phyloP scores from a whole-genome alignment of 257 asterid species.

The Solanum arcanum region DNA sequence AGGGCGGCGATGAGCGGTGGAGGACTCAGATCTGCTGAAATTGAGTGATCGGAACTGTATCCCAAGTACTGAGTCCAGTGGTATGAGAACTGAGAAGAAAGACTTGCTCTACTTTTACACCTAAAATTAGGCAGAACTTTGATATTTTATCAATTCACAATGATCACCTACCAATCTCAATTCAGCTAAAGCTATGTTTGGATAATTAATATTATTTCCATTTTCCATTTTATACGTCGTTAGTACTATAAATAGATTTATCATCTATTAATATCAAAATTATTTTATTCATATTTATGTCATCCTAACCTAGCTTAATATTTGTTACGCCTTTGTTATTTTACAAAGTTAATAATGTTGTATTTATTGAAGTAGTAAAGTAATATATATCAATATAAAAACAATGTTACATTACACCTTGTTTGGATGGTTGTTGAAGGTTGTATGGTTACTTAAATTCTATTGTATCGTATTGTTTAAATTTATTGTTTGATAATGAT shows the following conservation, averaged over 20 bases:
- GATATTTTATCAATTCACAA: neutral
- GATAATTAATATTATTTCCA: neutral
- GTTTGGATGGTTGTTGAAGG: neutral
- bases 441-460: neutral
- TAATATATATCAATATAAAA: too few relatives aligned
- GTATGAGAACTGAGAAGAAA: neutral
- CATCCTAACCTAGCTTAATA: too few relatives aligned
- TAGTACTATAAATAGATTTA: too few relatives aligned
- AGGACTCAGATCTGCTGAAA: slow-evolving; percentile 1
- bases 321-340: too few relatives aligned
- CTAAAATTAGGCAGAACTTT: neutral
- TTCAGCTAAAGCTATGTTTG: neutral
- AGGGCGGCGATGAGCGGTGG: neutral
- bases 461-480: neutral
- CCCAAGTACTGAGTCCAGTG: neutral
- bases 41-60: neutral
- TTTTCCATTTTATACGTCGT: too few relatives aligned
- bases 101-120: neutral
- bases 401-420: neutral
- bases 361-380: too few relatives aligned
- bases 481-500: neutral
- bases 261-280: too few relatives aligned
- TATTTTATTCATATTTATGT: too few relatives aligned
- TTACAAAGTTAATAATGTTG: neutral
- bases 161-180: neutral